phyloP scores from a whole-genome alignment of 2,329 filamentous ascomycete genomes.

The Karstenula rhodostoma region DNA sequence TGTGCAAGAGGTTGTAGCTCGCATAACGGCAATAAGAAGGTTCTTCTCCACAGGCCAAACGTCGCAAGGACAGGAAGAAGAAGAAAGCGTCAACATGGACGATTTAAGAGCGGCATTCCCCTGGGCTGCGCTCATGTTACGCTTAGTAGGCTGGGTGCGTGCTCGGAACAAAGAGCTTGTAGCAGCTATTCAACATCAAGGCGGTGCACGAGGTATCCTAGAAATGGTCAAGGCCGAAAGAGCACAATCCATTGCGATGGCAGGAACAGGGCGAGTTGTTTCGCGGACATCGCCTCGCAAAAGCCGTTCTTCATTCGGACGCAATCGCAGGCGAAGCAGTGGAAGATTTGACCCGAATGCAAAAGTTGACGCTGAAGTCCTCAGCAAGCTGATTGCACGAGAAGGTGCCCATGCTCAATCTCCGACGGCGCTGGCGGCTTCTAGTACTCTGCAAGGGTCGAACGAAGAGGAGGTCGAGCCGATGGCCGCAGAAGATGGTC shows the following conservation, averaged over 20 bases:
- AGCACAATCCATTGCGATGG: conserved; percentile 20
- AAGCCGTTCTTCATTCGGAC: conserved; percentile 38
- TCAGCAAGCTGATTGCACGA: conserved; percentile 31
- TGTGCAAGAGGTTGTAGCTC: conserved; percentile 45
- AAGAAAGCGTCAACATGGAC: conserved; percentile 52
- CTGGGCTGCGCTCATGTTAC: conserved; percentile 59
- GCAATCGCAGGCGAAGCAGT: conserved; percentile 37
- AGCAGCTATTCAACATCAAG: conserved; percentile 51
- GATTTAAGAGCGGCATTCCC: conserved; percentile 56
- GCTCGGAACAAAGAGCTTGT: conserved; percentile 56
- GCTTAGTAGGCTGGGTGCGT: conserved; percentile 58
- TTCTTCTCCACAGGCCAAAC: conserved; percentile 46
- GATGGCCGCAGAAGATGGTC: conserved; percentile 14
- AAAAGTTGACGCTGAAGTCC: conserved; percentile 28
- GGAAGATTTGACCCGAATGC: conserved; percentile 42
- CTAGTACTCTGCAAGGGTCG: background rate
- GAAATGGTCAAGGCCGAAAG: conserved; percentile 37
- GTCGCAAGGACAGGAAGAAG: conserved; percentile 36
- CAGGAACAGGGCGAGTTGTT: conserved; percentile 10
- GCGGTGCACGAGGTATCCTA: conserved; percentile 53
- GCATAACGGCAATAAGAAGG: conserved; percentile 49
- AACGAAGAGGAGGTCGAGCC: conserved; percentile 16
- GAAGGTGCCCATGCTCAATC: conserved; percentile 27
- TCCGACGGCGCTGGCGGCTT: background rate
- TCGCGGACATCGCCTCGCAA: conserved; percentile 29